A percentile compares a stretch with the other conserved stretches of the same genome.
Conservation (phyloP, 495 filamentous ascomycete species). For the Penicillium cinerascens region DNA sequence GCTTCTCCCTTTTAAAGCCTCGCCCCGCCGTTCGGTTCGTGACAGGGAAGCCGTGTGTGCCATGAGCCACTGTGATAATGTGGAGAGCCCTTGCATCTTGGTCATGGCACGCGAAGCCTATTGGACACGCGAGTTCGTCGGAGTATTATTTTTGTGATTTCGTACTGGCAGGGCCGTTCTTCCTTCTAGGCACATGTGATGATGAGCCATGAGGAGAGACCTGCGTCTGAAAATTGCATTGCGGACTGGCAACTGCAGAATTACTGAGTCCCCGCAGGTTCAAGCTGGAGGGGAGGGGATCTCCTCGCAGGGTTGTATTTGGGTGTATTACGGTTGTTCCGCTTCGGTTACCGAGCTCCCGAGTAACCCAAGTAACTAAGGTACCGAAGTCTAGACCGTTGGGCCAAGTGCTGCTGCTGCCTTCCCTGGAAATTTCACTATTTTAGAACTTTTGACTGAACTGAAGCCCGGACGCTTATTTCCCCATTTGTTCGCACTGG, state of each 20-base stretch:
- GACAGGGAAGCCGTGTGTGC: background rate
- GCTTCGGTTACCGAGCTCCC: background rate
- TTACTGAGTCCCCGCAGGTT: conserved; percentile 14
- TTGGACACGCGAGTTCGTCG: conserved; percentile 10
- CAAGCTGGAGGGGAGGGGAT: too few relatives aligned
- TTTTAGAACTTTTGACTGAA: background rate
- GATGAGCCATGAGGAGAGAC: conserved; percentile 1
- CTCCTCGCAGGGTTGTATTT: background rate
- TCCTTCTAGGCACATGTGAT: conserved; percentile 4
- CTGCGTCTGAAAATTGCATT: conserved; percentile 12
- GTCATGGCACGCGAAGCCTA: background rate
- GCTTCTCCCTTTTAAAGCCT: conserved; percentile 14
- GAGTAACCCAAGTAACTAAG: background rate
- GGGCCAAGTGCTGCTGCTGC: background rate
- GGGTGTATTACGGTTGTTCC: conserved; percentile 4
- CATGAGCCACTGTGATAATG: conserved; percentile 2
- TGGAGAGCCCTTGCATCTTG: conserved; percentile 25
- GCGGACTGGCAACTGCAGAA: conserved; percentile 24
- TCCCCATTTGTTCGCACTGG: conserved; percentile 1
- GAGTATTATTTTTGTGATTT: conserved; percentile 9
- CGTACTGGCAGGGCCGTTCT: background rate
- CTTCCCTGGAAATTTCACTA: background rate
- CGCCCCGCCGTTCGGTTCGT: conserved; percentile 16
- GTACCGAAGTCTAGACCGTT: conserved; percentile 10
- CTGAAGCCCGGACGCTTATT: background rate